A percentile compares a stretch with the other conserved stretches of the same genome.
Conservation (phyloP, 345 rosid species). For the Lumnitzera racemosa region DNA sequence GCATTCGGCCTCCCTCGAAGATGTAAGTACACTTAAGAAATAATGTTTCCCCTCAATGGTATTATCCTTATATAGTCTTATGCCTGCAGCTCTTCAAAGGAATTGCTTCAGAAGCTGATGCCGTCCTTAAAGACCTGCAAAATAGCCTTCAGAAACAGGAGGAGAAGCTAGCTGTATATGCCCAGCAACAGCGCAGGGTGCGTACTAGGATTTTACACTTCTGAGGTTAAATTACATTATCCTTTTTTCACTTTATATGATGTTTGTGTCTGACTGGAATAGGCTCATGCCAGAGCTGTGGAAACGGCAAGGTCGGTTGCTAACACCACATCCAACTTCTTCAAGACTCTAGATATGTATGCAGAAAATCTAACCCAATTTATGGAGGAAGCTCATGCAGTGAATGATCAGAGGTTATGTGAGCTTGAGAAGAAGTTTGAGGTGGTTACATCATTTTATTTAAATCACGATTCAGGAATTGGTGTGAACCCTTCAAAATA, state of each 20-base stretch:
- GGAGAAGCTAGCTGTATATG: constrained; percentile 65
- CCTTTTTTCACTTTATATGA: neutral
- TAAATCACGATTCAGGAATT: too few species aligned
- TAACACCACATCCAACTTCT: constrained; percentile 66
- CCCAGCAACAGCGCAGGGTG: constrained; percentile 82
- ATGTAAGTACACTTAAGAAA: constrained; percentile 34
- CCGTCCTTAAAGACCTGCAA: constrained; percentile 71
- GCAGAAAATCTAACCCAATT: constrained; percentile 61
- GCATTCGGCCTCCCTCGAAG: constrained; percentile 77
- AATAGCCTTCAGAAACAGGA: constrained; percentile 69
- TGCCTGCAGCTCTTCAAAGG: constrained; percentile 67
- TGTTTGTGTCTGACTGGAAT: constrained; percentile 14
- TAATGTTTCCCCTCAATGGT: constrained; percentile 10
- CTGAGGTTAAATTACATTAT: neutral
- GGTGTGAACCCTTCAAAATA: too few species aligned
- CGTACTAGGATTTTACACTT: constrained; percentile 5
- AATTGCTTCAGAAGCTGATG: constrained; percentile 87
- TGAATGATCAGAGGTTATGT: constrained; percentile 65
- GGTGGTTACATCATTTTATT: constrained; percentile 33
- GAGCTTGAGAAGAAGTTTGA: constrained; percentile 89
- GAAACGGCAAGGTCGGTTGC: constrained; percentile 81
- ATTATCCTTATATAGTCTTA: constrained; percentile 13
- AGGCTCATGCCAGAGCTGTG: constrained; percentile 89
- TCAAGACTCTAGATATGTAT: constrained; percentile 63
- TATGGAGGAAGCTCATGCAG: constrained; percentile 75